These are phyloP conservation scores for Stagonosporopsis vannaccii DNA, from an alignment of 2,329 filamentous ascomycete genomes.

Conservation along the genomic window DNA sequence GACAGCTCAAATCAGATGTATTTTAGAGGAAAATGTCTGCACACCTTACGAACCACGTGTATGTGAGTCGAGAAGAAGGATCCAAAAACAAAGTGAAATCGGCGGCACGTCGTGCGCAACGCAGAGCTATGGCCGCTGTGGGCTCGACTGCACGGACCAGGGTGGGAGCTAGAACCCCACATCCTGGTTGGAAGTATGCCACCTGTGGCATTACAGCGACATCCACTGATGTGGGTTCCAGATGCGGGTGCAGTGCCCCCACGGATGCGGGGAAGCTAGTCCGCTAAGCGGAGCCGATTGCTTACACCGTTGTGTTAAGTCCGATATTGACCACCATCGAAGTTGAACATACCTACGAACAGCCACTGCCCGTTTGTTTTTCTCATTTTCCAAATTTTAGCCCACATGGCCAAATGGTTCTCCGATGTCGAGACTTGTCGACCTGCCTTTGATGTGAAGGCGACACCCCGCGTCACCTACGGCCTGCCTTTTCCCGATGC, in stretches of 20 bases:
- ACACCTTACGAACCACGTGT: no score
- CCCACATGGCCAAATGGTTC: neutral
- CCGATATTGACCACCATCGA: neutral
- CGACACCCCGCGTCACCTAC: conserved; percentile 2
- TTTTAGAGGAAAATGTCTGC: no score
- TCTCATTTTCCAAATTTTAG: neutral
- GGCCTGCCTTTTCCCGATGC: conserved; percentile 1
- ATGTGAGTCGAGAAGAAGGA: no score
- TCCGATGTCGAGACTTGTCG: conserved; percentile 1
- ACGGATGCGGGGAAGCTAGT: conserved; percentile 3
- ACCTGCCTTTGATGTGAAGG: conserved; percentile 2
- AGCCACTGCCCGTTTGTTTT: neutral
- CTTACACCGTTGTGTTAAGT: neutral
- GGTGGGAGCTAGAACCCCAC: neutral
- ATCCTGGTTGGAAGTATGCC: neutral
- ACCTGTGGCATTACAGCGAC: neutral
- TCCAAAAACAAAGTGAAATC: neutral
- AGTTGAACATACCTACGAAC: neutral
- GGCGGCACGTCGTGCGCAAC: neutral
- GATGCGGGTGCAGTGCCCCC: neutral
- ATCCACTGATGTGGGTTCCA: conserved; percentile 1
- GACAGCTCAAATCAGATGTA: no score
- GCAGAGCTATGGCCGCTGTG: neutral
- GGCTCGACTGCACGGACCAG: neutral
- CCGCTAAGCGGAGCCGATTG: neutral